These are phyloP conservation scores for Dalbergia cultrata DNA, from an alignment of 306 rosid species.

Conservation along the genomic window DNA sequence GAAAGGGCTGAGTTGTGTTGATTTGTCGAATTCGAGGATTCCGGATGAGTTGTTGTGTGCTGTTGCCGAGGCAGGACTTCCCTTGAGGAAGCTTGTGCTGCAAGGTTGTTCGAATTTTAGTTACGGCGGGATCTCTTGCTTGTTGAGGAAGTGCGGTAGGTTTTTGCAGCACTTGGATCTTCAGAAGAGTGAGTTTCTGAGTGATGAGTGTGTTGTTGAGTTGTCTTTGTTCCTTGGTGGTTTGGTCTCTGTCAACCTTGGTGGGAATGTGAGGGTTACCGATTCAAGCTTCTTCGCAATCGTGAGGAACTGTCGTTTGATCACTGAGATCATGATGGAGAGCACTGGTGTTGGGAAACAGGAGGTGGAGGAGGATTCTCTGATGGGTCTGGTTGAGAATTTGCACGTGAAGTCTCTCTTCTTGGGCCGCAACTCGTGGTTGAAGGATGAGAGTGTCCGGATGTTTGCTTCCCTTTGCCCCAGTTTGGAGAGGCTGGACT, in stretches of 20 bases:
- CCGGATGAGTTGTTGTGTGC: conserved; percentile 61
- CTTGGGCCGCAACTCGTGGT: conserved; percentile 46
- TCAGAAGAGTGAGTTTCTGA: conserved; percentile 44
- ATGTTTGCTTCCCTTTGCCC: conserved; percentile 58
- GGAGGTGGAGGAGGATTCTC: conserved; percentile 9
- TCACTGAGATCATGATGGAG: conserved; percentile 61
- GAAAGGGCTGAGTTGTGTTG: conserved; percentile 49
- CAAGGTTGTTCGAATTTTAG: conserved; percentile 45
- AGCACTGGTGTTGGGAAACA: conserved; percentile 40
- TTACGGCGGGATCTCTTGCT: conserved; percentile 50
- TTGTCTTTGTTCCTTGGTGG: conserved; percentile 55
- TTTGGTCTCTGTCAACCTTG: conserved; percentile 57
- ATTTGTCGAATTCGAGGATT: conserved; percentile 46
- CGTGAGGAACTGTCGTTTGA: conserved; percentile 55
- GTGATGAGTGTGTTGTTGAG: conserved; percentile 51
- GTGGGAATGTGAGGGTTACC: conserved; percentile 52
- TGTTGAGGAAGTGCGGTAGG: conserved; percentile 52
- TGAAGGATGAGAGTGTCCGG: conserved; percentile 41
- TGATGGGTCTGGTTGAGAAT: conserved; percentile 40
- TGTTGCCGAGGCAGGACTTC: conserved; percentile 60
- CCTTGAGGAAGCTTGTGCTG: conserved; percentile 66
- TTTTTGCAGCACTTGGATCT: conserved; percentile 64
- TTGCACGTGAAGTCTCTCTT: conserved; percentile 53
- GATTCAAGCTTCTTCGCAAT: conserved; percentile 58
- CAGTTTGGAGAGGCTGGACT: conserved; percentile 59